phyloP scores from a whole-genome alignment of 1,139 yeast species.

The Meyerozyma athensensis region DNA sequence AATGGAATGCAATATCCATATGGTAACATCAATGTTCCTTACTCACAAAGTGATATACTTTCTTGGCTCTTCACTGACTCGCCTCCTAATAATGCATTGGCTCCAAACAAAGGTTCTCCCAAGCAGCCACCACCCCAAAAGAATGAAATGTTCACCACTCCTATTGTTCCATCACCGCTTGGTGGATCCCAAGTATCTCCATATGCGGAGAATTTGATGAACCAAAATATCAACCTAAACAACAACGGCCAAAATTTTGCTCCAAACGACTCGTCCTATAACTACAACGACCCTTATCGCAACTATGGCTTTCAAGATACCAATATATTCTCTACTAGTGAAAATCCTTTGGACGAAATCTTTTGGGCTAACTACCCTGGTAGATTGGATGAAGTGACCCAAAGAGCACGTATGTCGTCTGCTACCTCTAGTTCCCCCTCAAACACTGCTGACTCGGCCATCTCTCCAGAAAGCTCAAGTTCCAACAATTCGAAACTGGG shows the following conservation, averaged over 20 bases:
- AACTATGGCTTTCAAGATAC: conserved; percentile 25
- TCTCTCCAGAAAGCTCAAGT: conserved; percentile 18
- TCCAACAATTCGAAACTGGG: conserved; percentile 1
- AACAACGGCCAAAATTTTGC: background rate
- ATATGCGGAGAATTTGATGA: background rate
- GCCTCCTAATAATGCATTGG: conserved; percentile 11
- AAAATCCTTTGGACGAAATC: conserved; percentile 39
- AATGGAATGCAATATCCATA: background rate
- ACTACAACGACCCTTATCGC: conserved; percentile 6
- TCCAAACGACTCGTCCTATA: conserved; percentile 3
- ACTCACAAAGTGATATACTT: conserved; percentile 32
- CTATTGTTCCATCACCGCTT: conserved; percentile 10
- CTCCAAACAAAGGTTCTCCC: conserved; percentile 1
- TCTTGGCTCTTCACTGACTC: conserved; percentile 38
- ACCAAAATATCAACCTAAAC: background rate
- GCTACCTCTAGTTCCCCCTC: conserved; percentile 34
- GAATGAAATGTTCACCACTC: background rate
- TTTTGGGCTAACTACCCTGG: conserved; percentile 15
- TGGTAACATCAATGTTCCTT: conserved; percentile 8
- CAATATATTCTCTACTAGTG: conserved; percentile 32
- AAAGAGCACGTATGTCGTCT: conserved; percentile 11
- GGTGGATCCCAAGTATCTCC: conserved; percentile 10
- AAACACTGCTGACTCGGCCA: conserved; percentile 29
- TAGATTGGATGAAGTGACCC: background rate
- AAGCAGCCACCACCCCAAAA: conserved; percentile 2